A percentile compares a stretch with the other conserved stretches of the same genome.
Evolutionary conservation across 192 early-diverging fungal species (phyloP).

Genomic region (Coemansia sp.): DNA sequence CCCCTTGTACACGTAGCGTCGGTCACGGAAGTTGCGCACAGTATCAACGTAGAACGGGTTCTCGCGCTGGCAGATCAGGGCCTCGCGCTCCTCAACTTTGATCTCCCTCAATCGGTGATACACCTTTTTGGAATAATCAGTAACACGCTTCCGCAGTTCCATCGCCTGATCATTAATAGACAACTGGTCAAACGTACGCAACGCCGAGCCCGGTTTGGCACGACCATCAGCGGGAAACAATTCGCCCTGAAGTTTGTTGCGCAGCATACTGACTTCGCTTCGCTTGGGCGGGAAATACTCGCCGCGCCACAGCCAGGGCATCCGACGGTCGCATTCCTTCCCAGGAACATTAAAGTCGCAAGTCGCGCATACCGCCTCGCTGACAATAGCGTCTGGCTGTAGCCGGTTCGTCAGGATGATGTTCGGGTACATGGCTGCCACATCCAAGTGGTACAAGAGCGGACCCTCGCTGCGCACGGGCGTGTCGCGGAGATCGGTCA

Average conservation of each 20-base stretch:
- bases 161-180: constrained; percentile 67
- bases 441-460: constrained; percentile 97
- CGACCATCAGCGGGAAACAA: constrained; percentile 66
- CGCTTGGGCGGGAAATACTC: constrained; percentile 92
- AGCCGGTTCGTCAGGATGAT: constrained; percentile 98
- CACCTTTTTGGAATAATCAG: constrained; percentile 87
- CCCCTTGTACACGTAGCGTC: constrained; percentile 97
- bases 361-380: constrained; percentile 83
- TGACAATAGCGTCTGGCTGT: constrained; percentile 96
- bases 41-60: constrained; percentile 99
- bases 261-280: constrained; percentile 92
- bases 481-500: constrained; percentile 77
- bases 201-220: constrained; percentile 50
- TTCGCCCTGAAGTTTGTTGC: constrained; percentile 81
- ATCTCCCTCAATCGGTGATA: constrained; percentile 85
- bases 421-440: constrained; percentile 99
- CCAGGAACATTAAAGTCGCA: constrained; percentile 93
- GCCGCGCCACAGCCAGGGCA: constrained; percentile 98
- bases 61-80: constrained; percentile 96
- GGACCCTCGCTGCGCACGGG: constrained; percentile 82
- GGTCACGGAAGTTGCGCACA: constrained; percentile 94
- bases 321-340: constrained; percentile 87
- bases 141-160: constrained; percentile 77
- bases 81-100: constrained; percentile 80
- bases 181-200: constrained; percentile 71